Percentiles rank a stretch among this genome's conserved stretches.
These are phyloP conservation scores for Phytophthora pluvialis DNA, from an alignment of 352 stramenopile species.

Conservation along the genomic window DNA sequence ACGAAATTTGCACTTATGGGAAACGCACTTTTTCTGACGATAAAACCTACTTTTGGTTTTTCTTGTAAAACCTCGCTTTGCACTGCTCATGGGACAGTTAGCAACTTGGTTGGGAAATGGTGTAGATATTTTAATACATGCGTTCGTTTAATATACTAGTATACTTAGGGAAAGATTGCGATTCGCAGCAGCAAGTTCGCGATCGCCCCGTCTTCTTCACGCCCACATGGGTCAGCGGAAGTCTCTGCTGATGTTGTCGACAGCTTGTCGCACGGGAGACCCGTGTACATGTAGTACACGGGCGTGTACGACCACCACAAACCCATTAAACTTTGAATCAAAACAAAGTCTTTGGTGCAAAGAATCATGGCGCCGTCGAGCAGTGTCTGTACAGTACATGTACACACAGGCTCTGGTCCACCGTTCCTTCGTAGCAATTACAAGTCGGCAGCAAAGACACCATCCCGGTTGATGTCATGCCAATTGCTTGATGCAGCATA, in stretches of 20 bases:
- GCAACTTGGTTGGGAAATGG: too few relatives aligned
- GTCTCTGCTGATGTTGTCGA: conserved; percentile 2
- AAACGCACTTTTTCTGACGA: too few relatives aligned
- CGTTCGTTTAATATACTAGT: too few relatives aligned
- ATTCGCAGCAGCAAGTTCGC: conserved; percentile 1
- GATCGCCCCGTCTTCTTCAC: conserved; percentile 18
- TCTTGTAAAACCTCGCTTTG: too few relatives aligned
- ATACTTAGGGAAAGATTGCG: not conserved
- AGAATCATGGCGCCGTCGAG: not conserved
- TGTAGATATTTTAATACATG: too few relatives aligned
- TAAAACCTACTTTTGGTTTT: too few relatives aligned
- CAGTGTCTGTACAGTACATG: not conserved
- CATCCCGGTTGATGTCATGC: conserved; percentile 19
- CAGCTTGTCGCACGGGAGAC: conserved; percentile 29
- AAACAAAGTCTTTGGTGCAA: not conserved
- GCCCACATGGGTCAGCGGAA: conserved; percentile 20
- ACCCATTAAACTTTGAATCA: conserved; percentile 1
- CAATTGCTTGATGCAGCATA: conserved; percentile 3
- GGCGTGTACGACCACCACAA: conserved; percentile 18
- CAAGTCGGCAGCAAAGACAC: conserved; percentile 20
- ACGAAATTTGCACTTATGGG: too few relatives aligned
- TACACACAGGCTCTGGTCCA: conserved; percentile 10
- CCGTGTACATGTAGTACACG: too few relatives aligned
- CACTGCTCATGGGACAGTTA: too few relatives aligned
- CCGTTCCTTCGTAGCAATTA: conserved; percentile 9